A percentile compares a stretch with the other conserved stretches of the same genome.
phyloP scores from a whole-genome alignment of 2,329 filamentous ascomycete genomes.

The Colletotrichum australisinense region DNA sequence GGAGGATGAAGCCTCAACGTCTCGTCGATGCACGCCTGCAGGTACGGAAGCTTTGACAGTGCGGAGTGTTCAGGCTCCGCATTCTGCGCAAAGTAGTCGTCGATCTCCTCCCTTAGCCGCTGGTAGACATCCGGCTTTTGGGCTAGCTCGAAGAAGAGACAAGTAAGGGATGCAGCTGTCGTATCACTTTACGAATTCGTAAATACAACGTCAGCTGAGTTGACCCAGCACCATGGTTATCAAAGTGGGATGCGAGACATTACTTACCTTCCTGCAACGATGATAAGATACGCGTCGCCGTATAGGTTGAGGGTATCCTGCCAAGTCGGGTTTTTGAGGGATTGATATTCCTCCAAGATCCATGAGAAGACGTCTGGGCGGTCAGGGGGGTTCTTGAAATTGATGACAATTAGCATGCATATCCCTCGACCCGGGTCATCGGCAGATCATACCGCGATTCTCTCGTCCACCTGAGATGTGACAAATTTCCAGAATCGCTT shows the following conservation, averaged over 20 bases:
- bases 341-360: constrained; percentile 43
- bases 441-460: constrained; percentile 25
- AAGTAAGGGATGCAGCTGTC: constrained; percentile 33
- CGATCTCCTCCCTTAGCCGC: constrained; percentile 31
- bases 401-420: not conserved
- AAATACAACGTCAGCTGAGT: not conserved
- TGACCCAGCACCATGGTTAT: not conserved
- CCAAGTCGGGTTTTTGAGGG: constrained; percentile 29
- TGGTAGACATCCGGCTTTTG: constrained; percentile 6
- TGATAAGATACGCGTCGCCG: constrained; percentile 44
- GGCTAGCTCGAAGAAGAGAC: constrained; percentile 36
- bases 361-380: constrained; percentile 46
- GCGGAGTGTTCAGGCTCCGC: constrained; percentile 32
- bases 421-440: not conserved
- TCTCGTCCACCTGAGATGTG: constrained; percentile 28
- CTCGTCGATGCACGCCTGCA: constrained; percentile 54
- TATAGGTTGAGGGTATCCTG: constrained; percentile 41
- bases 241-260: not conserved
- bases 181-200: constrained; percentile 32
- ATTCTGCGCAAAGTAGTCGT: constrained; percentile 35
- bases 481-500: constrained; percentile 38
- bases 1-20: constrained; percentile 50
- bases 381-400: constrained; percentile 35
- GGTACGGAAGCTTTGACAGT: constrained; percentile 41
- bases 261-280: constrained; percentile 45